phyloP scores from a whole-genome alignment of 306 rosid species.

The Ceratonia siliqua region DNA sequence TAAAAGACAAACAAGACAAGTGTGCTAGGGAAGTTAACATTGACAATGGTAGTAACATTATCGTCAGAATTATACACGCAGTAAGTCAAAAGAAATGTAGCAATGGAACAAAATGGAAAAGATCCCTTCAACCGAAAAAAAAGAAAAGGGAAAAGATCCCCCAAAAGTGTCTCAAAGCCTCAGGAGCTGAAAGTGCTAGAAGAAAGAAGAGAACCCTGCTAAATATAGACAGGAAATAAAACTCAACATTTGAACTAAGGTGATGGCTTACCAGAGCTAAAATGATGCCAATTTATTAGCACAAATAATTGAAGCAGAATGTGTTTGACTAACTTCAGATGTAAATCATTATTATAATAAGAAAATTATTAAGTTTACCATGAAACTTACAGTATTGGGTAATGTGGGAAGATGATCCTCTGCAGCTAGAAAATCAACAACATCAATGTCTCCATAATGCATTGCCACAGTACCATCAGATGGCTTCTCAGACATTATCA shows the following conservation, averaged over 20 bases:
- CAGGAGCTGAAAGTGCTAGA: neutral
- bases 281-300: neutral
- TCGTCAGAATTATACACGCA: neutral
- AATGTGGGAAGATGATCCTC: slow-evolving; percentile 86
- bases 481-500: slow-evolving; percentile 88
- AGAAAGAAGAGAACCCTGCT: neutral
- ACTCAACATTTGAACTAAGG: neutral
- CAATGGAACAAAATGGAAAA: too few species aligned
- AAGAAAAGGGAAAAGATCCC: neutral
- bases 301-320: slow-evolving; percentile 18
- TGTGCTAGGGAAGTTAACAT: neutral
- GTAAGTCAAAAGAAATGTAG: slow-evolving; percentile 1
- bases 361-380: slow-evolving; percentile 7
- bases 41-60: slow-evolving; percentile 15
- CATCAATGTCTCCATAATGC: slow-evolving; percentile 72
- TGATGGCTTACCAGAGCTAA: slow-evolving; percentile 17
- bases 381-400: slow-evolving; percentile 84
- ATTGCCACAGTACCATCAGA: slow-evolving; percentile 90
- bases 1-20: neutral
- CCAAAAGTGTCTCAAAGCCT: slow-evolving; percentile 6
- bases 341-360: slow-evolving; percentile 18
- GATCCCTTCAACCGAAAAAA: too few species aligned
- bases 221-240: slow-evolving; percentile 15
- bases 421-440: slow-evolving; percentile 44
- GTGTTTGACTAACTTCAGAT: slow-evolving; percentile 16